Base-by-base conservation (phyloP, 2,329 filamentous ascomycete genomes). In the Hymenoscyphus fructigenus region DNA sequence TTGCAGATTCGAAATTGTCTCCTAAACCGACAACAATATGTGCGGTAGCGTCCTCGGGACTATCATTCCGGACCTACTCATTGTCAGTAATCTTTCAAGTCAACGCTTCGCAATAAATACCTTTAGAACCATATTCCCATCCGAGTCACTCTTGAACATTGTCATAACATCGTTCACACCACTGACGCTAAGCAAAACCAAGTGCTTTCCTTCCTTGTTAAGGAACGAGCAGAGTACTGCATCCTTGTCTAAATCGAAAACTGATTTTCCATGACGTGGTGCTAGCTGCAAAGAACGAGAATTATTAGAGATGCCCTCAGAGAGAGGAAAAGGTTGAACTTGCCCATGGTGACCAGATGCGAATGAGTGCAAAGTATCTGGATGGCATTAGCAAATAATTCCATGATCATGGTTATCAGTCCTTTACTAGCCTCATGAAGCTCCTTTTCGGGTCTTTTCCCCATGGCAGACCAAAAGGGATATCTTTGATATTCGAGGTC, bases 291-390 rank as follows among this genome's bases (percentile, higher is more conserved):
- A 44, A 44, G 5, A 44, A n/a, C 36, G 41, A 32, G 6, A 5
- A 32, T 32, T 32, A 32, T 32, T 32, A 32, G 5, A 32, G 29
- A 32, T 32, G 5, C 29, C 29, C 29, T 20, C 15, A 9, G 41
- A 20, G 17, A 17, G 17, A 44, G 41, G 17, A 44, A 44, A n/a
- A n/a, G 20, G 7, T 9, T 44, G 17, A 44, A n/a, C 17, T n/a
- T n/a, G n/a, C 41, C 41, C 17, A 44, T n/a, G 93, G 90, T 38
- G 84, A 85, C 87, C 89, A 95, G 3, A 91, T 81, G 20, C 93
- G 87, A 5, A 96, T 88, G 14, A 97, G 78, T 7, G 91, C 87
- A 75, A 97, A 94, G 87, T 92, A 96, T 70, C 90, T 86, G 62
- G 10, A 44, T 15, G 34, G 2, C 17, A 29, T 72, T 26, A 73